phyloP scores from a whole-genome alignment of 768 basidiomycete genomes.

The Cystoderma amianthinum region DNA sequence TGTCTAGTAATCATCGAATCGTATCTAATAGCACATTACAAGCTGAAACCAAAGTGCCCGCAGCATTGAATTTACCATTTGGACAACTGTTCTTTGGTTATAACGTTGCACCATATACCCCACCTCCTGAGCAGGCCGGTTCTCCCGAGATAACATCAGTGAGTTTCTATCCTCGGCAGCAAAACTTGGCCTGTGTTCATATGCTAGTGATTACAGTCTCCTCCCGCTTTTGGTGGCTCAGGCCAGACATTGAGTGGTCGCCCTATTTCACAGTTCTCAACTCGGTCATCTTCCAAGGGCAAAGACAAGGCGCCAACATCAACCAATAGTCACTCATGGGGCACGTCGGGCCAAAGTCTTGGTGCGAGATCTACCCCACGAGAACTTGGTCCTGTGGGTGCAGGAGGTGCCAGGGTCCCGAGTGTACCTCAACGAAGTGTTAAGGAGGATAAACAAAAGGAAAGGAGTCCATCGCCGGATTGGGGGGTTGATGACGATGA shows the following conservation, averaged over 20 bases:
- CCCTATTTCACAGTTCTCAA: conserved; percentile 15
- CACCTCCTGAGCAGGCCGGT: conserved; percentile 33
- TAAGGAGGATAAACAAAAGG: conserved; percentile 29
- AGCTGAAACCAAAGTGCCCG: conserved; percentile 74
- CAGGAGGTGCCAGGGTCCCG: conserved; percentile 48
- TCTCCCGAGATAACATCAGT: conserved; percentile 22
- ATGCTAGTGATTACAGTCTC: conserved; percentile 25
- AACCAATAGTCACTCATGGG: conserved; percentile 28
- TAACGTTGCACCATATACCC: conserved; percentile 64
- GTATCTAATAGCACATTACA: conserved; percentile 79
- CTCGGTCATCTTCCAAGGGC: conserved; percentile 31
- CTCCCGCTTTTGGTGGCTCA: conserved; percentile 51
- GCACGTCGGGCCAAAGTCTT: conserved; percentile 44
- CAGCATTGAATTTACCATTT: conserved; percentile 82
- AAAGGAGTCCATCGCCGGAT: conserved; percentile 68
- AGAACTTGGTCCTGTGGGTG: conserved; percentile 39
- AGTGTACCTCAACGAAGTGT: conserved; percentile 30
- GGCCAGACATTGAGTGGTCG: conserved; percentile 66
- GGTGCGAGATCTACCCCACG: conserved; percentile 29
- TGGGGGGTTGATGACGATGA: conserved; percentile 84
- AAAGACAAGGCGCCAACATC: conserved; percentile 46
- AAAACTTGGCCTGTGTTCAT: too few species aligned
- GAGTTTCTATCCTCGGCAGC: too few species aligned
- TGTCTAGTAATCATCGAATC: conserved; percentile 69
- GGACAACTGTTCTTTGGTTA: conserved; percentile 98